Evolutionary conservation across 75 land plant species (phyloP).

Genomic region (Isoetes taiwanensis): DNA sequence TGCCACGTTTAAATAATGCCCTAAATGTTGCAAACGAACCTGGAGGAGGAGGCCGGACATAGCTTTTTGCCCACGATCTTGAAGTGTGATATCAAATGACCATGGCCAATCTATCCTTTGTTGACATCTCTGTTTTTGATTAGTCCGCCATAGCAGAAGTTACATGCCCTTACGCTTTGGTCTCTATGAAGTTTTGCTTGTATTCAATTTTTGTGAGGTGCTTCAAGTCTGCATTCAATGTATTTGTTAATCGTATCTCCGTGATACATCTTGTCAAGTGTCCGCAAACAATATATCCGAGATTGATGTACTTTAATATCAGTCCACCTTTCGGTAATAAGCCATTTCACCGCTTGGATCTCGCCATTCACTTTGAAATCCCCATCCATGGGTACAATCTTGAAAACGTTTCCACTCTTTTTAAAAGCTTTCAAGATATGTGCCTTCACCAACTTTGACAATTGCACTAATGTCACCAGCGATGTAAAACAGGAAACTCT

Average conservation of each 20-base stretch:
- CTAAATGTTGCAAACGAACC: too few species aligned
- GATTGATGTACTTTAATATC: too few species aligned
- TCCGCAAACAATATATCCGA: conserved; percentile 47
- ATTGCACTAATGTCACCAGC: conserved; percentile 21
- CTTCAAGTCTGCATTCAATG: conserved; percentile 60
- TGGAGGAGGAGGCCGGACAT: too few species aligned
- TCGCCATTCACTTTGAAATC: conserved; percentile 84
- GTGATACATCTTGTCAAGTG: conserved; percentile 62
- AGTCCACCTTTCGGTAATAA: too few species aligned
- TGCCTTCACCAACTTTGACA: conserved; percentile 88
- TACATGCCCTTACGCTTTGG: conserved; percentile 85
- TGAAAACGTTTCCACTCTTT: conserved; percentile 58
- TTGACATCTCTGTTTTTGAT: too few species aligned
- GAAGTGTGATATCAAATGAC: too few species aligned
- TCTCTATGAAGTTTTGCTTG: conserved; percentile 60
- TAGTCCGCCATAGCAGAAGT: too few species aligned
- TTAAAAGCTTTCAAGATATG: conserved; percentile 96
- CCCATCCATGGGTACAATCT: conserved; percentile 93
- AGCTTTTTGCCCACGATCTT: too few species aligned
- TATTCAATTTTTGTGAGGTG: conserved; percentile 15
- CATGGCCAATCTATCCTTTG: too few species aligned
- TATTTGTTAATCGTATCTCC: conserved; percentile 57
- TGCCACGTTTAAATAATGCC: too few species aligned
- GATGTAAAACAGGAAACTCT: too few species aligned
- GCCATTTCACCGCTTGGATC: conserved; percentile 92